These are phyloP conservation scores for Citrullus mucosospermus DNA, from an alignment of 306 rosid species.

Conservation along the genomic window DNA sequence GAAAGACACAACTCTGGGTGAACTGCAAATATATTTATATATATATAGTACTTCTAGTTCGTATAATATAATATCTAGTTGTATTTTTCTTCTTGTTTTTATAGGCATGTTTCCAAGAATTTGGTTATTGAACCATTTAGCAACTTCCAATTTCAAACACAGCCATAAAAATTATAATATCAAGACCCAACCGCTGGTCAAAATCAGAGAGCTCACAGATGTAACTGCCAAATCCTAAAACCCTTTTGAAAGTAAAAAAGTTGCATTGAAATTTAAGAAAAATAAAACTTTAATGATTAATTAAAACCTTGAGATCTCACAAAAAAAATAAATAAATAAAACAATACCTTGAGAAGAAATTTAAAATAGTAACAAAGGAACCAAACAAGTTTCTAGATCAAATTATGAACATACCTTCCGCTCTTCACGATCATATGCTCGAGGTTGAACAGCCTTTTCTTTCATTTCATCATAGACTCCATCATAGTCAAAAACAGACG, in stretches of 20 bases:
- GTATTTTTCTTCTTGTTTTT: neutral
- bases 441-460: constrained; percentile 43
- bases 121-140: neutral
- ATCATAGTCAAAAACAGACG: constrained; percentile 65
- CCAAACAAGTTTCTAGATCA: neutral
- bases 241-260: neutral
- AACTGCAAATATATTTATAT: neutral
- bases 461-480: constrained; percentile 85
- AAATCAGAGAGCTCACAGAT: neutral
- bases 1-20: neutral
- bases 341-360: neutral
- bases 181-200: neutral
- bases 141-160: neutral
- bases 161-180: neutral
- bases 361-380: neutral
- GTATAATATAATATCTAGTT: neutral
- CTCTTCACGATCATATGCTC: constrained; percentile 51
- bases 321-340: neutral
- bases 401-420: constrained; percentile 35
- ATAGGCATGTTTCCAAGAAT: neutral
- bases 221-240: neutral
- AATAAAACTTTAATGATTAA: neutral
- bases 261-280: neutral
- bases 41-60: neutral
- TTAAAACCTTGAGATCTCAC: neutral